Evolutionary conservation across 2,329 filamentous ascomycete genomes (phyloP), one percentile per base, ranked within the genome.

Genomic region (Epichloe sibirici): DNA sequence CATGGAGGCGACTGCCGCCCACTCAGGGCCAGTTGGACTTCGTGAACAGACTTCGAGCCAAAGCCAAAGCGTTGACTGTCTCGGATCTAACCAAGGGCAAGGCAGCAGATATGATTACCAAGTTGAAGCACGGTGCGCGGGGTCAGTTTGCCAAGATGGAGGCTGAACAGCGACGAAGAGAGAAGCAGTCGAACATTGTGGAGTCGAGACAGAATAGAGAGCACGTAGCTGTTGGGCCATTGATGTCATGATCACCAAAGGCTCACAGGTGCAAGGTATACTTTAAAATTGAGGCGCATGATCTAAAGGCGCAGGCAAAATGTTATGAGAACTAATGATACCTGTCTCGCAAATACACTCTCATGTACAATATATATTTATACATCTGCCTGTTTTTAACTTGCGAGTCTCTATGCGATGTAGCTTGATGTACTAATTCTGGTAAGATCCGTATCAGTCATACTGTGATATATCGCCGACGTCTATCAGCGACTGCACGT

Each of bases 21-120:
- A 78, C 79, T 2, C 69, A 78, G 3, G 77, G 76, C 4, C 82
- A 93, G 65, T 66, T 95, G 1, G 71, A 77, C 38, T 84, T 86
- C 52, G 66, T 93, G 51, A 89, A 90, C 62, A 85, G 81, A 61
- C 62, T 83, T 3, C 74, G 83, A 8, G 68, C 68, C 1, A 69
- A 77, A 50, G 56, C 58, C 73, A 71, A 82, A 31, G 71, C 77
- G 51, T 63, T 90, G 49, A 75, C 70, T 1, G 59, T 68, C 0
- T 69, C 70, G 0, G 76, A 82, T 31, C 61, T 95, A 53, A 90
- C 79, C 13, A 93, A 90, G 63, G 91, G 91, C 7, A 82, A 81
- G 63, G 90, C 90, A 4, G 78, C 78, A 4, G 90, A 96, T 65
- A 90, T 95, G 85, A 95, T 97, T 57, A 94, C 88, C 7, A 94